These are phyloP conservation scores for Rostrohypoxylon terebratum DNA, from an alignment of 495 filamentous ascomycete genomes.

Conservation along the genomic window DNA sequence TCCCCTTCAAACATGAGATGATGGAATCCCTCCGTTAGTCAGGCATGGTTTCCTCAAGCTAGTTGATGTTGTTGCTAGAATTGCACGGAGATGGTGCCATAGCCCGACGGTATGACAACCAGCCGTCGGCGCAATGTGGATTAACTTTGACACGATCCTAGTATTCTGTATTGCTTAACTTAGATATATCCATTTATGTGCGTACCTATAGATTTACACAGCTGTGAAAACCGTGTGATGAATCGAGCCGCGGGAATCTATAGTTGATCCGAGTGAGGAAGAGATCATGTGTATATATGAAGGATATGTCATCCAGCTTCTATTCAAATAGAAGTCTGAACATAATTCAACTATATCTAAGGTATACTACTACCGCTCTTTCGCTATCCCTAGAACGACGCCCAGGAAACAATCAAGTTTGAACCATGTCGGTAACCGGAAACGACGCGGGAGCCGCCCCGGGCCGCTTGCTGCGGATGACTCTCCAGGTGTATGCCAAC, in stretches of 20 bases:
- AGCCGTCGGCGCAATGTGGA: conserved; percentile 6
- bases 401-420: not conserved
- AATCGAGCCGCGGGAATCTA: not conserved
- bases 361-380: not conserved
- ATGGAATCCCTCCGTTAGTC: not conserved
- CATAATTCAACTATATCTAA: not conserved
- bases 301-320: not conserved
- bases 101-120: not conserved
- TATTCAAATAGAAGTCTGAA: not conserved
- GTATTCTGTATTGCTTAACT: not conserved
- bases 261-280: not conserved
- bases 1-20: not conserved
- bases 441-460: not conserved
- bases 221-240: not conserved
- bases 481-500: conserved; percentile 17
- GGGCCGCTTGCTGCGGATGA: conserved; percentile 11
- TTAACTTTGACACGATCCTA: not conserved
- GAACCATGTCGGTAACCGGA: not conserved
- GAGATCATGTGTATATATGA: not conserved
- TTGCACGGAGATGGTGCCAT: not conserved
- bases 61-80: not conserved
- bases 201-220: too few relatives aligned
- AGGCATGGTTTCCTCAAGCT: not conserved
- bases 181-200: not conserved
- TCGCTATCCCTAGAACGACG: not conserved